phyloP scores from a whole-genome alignment of 345 rosid species.

The Kernera saxatilis region DNA sequence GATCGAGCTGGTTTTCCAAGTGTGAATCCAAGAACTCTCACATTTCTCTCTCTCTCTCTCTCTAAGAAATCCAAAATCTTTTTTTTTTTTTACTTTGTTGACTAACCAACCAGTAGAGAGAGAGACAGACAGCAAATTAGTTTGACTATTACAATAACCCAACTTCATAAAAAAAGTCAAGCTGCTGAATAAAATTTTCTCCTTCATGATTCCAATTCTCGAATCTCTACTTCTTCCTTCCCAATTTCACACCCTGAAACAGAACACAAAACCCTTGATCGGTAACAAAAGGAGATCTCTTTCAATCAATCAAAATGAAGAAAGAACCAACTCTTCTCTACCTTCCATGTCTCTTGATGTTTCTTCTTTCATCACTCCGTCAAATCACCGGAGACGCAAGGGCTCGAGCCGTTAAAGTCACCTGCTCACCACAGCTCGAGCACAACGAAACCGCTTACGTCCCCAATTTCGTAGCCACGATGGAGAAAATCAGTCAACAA shows the following conservation, averaged over 20 bases:
- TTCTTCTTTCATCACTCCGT: conserved; percentile 14
- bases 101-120: conserved; percentile 9
- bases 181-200: conserved; percentile 3
- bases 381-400: conserved; percentile 53
- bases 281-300: neutral
- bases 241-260: neutral
- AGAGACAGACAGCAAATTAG: neutral
- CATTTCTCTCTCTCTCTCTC: neutral
- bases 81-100: neutral
- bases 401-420: conserved; percentile 38
- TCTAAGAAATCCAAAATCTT: neutral
- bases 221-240: neutral
- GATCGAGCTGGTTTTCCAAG: conserved; percentile 9
- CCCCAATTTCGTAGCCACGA: conserved; percentile 66
- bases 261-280: neutral
- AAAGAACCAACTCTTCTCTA: conserved; percentile 8
- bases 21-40: conserved; percentile 11
- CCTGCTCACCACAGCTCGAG: conserved; percentile 44
- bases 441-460: conserved; percentile 58
- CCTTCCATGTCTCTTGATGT: conserved; percentile 12
- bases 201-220: neutral
- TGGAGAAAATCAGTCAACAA: conserved; percentile 77
- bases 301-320: conserved; percentile 17
- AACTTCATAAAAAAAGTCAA: neutral
- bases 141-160: neutral